Conservation (phyloP, 331 rosid species). For the Malus hybrid region DNA sequence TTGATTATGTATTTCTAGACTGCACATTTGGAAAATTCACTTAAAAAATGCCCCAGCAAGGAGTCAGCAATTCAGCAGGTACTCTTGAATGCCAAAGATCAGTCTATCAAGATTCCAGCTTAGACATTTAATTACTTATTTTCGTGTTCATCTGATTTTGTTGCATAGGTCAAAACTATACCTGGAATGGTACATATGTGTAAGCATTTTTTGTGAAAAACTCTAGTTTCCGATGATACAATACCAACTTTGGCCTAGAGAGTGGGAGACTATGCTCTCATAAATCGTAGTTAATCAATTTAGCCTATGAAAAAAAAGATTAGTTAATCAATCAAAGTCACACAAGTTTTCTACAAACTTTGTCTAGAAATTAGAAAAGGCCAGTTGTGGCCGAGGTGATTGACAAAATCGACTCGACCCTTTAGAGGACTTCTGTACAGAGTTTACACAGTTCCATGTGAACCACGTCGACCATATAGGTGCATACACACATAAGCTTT, state of each 20-base stretch:
- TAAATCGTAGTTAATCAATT: no score
- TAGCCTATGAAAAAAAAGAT: no score
- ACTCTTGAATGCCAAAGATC: not conserved
- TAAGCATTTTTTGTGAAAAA: not conserved
- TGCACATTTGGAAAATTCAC: constrained; percentile 64
- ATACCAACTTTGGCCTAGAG: not conserved
- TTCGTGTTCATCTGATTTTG: not conserved
- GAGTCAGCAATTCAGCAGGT: constrained; percentile 53
- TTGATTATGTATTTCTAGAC: constrained; percentile 67
- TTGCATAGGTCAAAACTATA: not conserved
- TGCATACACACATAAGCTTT: no score
- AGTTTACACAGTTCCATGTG: no score
- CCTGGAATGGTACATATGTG: not conserved
- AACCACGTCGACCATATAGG: no score
- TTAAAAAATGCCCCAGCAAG: constrained; percentile 45
- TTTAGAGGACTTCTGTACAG: no score
- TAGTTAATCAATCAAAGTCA: not conserved
- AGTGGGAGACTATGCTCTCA: not conserved
- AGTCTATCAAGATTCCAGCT: not conserved
- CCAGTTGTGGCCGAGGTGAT: no score
- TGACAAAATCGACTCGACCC: no score
- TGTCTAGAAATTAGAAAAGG: not conserved
- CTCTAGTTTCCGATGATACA: no score
- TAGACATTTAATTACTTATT: no score
- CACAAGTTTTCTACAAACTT: not conserved